Conservation (phyloP, 2,329 filamentous ascomycete genomes). For the Fusarium nisikadoi region DNA sequence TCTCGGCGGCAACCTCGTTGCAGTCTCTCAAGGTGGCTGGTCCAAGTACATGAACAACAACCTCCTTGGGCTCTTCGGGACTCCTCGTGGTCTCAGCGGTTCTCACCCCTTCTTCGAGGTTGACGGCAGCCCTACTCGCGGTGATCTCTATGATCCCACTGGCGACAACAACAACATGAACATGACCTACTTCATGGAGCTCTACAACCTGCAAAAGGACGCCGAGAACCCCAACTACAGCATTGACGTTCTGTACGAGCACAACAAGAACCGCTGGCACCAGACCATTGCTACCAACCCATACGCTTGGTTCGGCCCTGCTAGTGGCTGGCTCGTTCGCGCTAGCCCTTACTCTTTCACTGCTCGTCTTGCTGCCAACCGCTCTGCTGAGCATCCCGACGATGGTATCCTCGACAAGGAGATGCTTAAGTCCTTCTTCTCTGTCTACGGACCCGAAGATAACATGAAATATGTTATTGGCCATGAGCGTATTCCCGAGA, state of each 20-base stretch:
- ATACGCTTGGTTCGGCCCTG: constrained; percentile 64
- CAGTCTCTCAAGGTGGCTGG: constrained; percentile 40
- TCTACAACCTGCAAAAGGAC: constrained; percentile 55
- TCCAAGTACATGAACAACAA: constrained; percentile 56
- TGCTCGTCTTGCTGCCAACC: constrained; percentile 56
- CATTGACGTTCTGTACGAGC: constrained; percentile 55
- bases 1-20: constrained; percentile 54
- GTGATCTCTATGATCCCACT: constrained; percentile 60
- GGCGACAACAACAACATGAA: constrained; percentile 63
- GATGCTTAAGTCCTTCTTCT: constrained; percentile 59
- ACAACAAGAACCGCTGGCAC: constrained; percentile 57
- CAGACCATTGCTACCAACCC: constrained; percentile 62
- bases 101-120: constrained; percentile 66
- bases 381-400: constrained; percentile 53
- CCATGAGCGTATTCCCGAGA: constrained; percentile 62
- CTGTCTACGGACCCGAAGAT: constrained; percentile 51
- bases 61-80: constrained; percentile 54
- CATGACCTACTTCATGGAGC: constrained; percentile 60
- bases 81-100: constrained; percentile 59
- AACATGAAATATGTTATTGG: constrained; percentile 57
- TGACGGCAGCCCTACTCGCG: constrained; percentile 63
- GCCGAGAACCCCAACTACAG: constrained; percentile 47
- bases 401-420: constrained; percentile 46
- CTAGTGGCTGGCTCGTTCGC: constrained; percentile 59
- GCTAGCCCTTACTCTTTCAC: constrained; percentile 61